A percentile compares a stretch with the other conserved stretches of the same genome.
Evolutionary conservation across 2,329 filamentous ascomycete genomes (phyloP).

Genomic region (Paecilomyces variotii): DNA sequence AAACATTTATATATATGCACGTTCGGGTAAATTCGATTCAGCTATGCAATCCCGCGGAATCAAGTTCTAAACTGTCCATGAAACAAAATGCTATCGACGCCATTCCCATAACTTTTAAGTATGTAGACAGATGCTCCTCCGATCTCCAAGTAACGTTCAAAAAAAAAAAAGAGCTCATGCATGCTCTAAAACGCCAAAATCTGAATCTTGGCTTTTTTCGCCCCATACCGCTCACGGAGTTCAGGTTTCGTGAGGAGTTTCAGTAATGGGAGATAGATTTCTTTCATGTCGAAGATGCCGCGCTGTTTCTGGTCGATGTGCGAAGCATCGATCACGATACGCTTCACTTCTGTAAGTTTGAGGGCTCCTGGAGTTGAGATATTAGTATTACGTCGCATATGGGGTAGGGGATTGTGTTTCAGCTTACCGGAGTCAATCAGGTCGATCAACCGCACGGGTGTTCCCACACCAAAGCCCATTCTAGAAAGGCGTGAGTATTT

Average conservation of each 20-base stretch:
- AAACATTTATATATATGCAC: too few species aligned
- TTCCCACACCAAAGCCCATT: constrained; percentile 84
- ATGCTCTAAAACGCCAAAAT: constrained; percentile 41
- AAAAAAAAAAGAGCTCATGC: not conserved
- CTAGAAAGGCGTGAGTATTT: constrained; percentile 28
- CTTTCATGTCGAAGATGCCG: constrained; percentile 90
- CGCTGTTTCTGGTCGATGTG: constrained; percentile 93
- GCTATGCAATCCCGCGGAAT: not conserved
- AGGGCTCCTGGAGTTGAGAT: constrained; percentile 49
- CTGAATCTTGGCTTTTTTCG: constrained; percentile 46
- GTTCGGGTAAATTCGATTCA: not conserved
- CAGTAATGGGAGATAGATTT: constrained; percentile 74
- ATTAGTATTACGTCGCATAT: not conserved
- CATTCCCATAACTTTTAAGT: not conserved
- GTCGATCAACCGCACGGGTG: constrained; percentile 72
- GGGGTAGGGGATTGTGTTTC: constrained; percentile 17
- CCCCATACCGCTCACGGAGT: constrained; percentile 61
- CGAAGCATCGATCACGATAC: constrained; percentile 82
- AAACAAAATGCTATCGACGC: not conserved
- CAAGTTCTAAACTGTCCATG: not conserved
- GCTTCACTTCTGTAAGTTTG: constrained; percentile 61
- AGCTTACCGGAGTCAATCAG: constrained; percentile 67
- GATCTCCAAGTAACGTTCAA: not conserved
- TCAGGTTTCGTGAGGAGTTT: constrained; percentile 63
- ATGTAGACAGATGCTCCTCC: not conserved